Conservation (phyloP, 1,284 basidiomycete species). For the Cystobasidiaceae sp. region DNA sequence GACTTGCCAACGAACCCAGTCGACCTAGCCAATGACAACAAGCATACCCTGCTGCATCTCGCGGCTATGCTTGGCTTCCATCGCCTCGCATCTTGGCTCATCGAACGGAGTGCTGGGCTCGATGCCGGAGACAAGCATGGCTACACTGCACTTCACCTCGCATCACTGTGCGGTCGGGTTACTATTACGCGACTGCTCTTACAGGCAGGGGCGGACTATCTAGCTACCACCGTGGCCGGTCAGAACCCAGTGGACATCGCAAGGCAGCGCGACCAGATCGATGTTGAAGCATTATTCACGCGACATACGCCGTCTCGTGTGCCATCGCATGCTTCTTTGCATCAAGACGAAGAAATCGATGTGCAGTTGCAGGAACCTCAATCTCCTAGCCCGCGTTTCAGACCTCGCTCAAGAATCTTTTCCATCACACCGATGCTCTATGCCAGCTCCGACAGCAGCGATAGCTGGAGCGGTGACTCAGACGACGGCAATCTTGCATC, state of each 20-base stretch:
- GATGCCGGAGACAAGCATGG: conserved; percentile 85
- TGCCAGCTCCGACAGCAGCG: not conserved
- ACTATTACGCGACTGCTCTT: conserved; percentile 66
- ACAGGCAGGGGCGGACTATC: conserved; percentile 69
- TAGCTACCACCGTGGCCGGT: conserved; percentile 69
- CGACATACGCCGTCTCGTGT: conserved; percentile 3
- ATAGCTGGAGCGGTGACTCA: not conserved
- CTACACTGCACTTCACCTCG: conserved; percentile 83
- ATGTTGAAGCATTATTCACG: conserved; percentile 49
- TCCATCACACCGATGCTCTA: not conserved
- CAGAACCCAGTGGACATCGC: conserved; percentile 74
- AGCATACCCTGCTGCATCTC: conserved; percentile 61
- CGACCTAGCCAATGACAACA: conserved; percentile 45
- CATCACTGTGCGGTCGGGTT: conserved; percentile 63
- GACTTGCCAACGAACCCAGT: conserved; percentile 36
- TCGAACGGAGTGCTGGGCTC: conserved; percentile 67
- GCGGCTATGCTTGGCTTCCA: conserved; percentile 75
- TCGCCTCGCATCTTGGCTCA: conserved; percentile 64
- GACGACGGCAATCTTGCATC: conserved; percentile 2
- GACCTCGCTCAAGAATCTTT: not conserved
- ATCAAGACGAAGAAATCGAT: not conserved
- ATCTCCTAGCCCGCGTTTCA: too few species aligned
- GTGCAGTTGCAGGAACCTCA: too few species aligned
- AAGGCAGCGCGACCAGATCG: conserved; percentile 54
- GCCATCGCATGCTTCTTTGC: not conserved